Conservation (phyloP, 768 basidiomycete species). For the Phaeolepiota aurea region DNA sequence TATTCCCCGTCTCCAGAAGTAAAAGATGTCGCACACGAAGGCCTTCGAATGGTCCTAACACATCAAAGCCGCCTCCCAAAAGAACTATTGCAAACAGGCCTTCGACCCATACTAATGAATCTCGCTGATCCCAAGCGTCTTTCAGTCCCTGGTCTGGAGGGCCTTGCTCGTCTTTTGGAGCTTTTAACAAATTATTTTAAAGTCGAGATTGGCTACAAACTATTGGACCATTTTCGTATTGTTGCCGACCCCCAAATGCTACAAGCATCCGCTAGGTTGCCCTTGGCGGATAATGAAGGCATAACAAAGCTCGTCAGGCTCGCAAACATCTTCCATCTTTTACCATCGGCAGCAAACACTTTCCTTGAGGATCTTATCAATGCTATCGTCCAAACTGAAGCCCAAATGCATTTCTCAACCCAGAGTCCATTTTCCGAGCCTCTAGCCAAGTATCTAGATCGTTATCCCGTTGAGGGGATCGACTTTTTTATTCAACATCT, state of each 20-base stretch:
- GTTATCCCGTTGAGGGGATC: constrained; percentile 80
- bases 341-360: constrained; percentile 88
- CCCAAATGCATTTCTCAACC: constrained; percentile 83
- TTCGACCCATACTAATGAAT: constrained; percentile 96
- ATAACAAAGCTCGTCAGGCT: constrained; percentile 92
- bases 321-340: constrained; percentile 93
- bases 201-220: constrained; percentile 96
- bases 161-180: constrained; percentile 87
- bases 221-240: constrained; percentile 91
- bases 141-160: constrained; percentile 87
- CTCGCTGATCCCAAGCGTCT: constrained; percentile 93
- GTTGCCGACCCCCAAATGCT: constrained; percentile 88
- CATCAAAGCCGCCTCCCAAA: constrained; percentile 91
- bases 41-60: constrained; percentile 78
- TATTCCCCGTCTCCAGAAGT: constrained; percentile 89
- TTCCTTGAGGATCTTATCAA: constrained; percentile 87
- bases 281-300: constrained; percentile 80
- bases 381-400: constrained; percentile 85
- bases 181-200: constrained; percentile 98
- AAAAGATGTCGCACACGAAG: constrained; percentile 93
- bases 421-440: constrained; percentile 91
- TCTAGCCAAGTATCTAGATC: constrained; percentile 83
- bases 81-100: constrained; percentile 88
- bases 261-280: constrained; percentile 67
- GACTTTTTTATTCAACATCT: constrained; percentile 79